Evolutionary conservation across 208 protist genomes (phyloP).

Genomic region (Leptomonas seymouri): DNA sequence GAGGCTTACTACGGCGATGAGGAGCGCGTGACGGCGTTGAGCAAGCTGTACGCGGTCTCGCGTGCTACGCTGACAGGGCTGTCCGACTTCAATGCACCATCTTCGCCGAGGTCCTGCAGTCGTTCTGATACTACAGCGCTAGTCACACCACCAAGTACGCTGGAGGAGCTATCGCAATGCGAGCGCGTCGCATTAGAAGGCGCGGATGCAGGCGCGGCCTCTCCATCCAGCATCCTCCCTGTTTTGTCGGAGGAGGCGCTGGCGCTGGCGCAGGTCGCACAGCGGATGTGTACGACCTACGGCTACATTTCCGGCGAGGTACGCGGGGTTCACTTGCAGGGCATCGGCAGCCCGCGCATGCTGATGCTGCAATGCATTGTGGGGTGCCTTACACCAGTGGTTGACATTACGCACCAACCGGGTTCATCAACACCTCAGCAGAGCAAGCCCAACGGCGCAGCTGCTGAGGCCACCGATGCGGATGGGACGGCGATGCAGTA

Average conservation of each 20-base stretch:
- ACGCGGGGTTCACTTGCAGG: constrained; percentile 76
- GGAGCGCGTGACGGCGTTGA: constrained; percentile 27
- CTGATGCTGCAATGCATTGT: constrained; percentile 73
- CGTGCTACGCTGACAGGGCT: constrained; percentile 21
- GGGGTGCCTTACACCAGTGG: constrained; percentile 45
- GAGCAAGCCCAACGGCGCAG: neutral
- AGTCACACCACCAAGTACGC: neutral
- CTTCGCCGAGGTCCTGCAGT: neutral
- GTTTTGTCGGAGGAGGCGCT: constrained; percentile 41
- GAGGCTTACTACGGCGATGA: constrained; percentile 35
- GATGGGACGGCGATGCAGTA: constrained; percentile 9
- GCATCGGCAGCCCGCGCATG: constrained; percentile 48
- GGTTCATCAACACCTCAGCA: neutral
- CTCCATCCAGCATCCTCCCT: constrained; percentile 11
- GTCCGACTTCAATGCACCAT: neutral
- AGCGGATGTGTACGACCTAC: constrained; percentile 48
- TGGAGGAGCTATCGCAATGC: constrained; percentile 2
- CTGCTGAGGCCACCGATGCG: neutral
- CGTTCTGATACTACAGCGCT: neutral
- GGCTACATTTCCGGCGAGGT: constrained; percentile 73
- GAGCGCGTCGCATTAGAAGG: neutral
- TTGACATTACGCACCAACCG: constrained; percentile 25
- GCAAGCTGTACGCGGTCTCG: constrained; percentile 22
- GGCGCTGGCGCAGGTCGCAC: constrained; percentile 45
- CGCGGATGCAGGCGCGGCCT: constrained; percentile 4